Evolutionary conservation across 495 filamentous ascomycete genomes (phyloP).

Genomic region (Aspergillus nidulans): DNA sequence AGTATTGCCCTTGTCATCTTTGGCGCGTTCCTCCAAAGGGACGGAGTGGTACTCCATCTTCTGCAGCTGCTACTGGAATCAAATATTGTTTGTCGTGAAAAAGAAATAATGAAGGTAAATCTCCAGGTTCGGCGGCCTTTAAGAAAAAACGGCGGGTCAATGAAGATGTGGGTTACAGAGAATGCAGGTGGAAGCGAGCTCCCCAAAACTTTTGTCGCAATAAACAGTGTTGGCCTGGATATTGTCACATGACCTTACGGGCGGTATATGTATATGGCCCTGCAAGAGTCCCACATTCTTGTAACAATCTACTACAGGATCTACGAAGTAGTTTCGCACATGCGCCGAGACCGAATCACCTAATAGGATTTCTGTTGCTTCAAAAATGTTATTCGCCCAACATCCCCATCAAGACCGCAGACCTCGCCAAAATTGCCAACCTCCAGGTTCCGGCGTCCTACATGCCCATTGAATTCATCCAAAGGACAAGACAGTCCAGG

Average conservation of each 20-base stretch:
- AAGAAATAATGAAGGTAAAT: neutral
- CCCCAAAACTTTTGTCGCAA: constrained; percentile 23
- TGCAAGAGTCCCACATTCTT: neutral
- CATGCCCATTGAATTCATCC: constrained; percentile 37
- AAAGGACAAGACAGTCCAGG: constrained; percentile 52
- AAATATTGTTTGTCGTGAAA: neutral
- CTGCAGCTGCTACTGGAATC: neutral
- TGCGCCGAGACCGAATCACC: too few species aligned
- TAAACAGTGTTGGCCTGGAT: constrained; percentile 25
- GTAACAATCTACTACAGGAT: too few species aligned
- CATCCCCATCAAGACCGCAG: constrained; percentile 27
- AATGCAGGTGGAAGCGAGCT: neutral
- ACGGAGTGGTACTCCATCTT: constrained; percentile 63
- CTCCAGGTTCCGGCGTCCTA: constrained; percentile 25
- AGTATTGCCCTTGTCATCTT: constrained; percentile 54
- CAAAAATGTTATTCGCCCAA: constrained; percentile 26
- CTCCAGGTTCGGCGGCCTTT: neutral
- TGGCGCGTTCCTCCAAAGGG: constrained; percentile 58
- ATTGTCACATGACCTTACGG: constrained; percentile 19
- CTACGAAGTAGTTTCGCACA: too few species aligned
- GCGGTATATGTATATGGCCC: neutral
- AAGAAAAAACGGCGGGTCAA: neutral
- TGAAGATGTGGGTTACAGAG: neutral
- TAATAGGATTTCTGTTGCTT: constrained; percentile 16
- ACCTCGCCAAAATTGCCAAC: constrained; percentile 31